These are phyloP conservation scores for Zoysia pacifica DNA, from an alignment of 176 grass and related monocot species.

Conservation along the genomic window DNA sequence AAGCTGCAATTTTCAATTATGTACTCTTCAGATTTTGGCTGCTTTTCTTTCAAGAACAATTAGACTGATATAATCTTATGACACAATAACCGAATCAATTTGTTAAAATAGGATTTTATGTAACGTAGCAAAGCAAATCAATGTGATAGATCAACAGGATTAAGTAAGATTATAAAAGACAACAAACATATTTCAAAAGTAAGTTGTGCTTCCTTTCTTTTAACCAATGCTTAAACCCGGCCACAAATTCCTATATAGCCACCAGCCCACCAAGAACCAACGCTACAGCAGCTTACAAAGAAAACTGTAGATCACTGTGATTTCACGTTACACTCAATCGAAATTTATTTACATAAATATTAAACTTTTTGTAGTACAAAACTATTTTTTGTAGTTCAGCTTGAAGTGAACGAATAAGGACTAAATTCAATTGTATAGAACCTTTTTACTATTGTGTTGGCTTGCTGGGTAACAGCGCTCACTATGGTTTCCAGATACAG, in stretches of 20 bases:
- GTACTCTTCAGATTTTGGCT: too few relatives aligned
- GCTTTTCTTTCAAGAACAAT: background rate
- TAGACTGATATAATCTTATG: background rate
- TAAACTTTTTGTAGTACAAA: too few relatives aligned
- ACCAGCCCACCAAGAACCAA: background rate
- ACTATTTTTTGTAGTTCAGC: too few relatives aligned
- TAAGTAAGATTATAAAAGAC: conserved; percentile 9
- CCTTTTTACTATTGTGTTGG: background rate
- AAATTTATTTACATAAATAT: too few relatives aligned
- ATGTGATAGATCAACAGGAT: conserved; percentile 2
- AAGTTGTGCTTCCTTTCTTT: background rate
- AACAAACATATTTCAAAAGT: background rate
- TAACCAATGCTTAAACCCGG: background rate
- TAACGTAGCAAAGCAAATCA: background rate
- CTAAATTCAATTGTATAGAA: background rate
- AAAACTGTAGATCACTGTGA: background rate
- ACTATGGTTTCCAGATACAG: background rate
- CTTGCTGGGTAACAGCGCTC: background rate
- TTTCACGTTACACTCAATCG: too few relatives aligned
- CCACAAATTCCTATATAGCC: background rate
- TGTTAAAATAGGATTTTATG: background rate
- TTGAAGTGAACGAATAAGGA: background rate
- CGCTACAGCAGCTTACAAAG: background rate
- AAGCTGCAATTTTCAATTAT: background rate
- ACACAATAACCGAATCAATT: background rate